A percentile compares a stretch with the other conserved stretches of the same genome.
Evolutionary conservation across 805 yeast species (phyloP).

Genomic region (Yarrowia phangngaensis): DNA sequence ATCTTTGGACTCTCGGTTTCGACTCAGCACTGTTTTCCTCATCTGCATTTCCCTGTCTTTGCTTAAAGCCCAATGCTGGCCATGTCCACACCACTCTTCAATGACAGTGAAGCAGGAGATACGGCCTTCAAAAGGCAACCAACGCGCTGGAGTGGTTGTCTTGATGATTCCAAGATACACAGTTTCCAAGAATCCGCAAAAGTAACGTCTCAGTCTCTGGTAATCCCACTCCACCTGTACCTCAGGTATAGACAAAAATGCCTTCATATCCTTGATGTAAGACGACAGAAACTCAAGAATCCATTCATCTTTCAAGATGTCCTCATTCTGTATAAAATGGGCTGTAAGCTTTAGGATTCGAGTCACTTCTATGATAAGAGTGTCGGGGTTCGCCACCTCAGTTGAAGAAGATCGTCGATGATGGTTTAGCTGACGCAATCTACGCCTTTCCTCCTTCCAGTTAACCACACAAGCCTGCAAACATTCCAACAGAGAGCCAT

Average conservation of each 20-base stretch:
- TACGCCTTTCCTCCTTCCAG: constrained; percentile 44
- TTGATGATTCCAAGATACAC: constrained; percentile 48
- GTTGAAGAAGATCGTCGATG: constrained; percentile 5
- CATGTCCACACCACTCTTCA: constrained; percentile 94
- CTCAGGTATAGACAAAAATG: constrained; percentile 52
- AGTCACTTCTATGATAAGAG: constrained; percentile 65
- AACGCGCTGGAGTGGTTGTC: constrained; percentile 43
- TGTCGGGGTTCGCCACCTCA: constrained; percentile 22
- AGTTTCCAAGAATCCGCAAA: constrained; percentile 75
- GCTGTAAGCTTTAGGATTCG: constrained; percentile 72
- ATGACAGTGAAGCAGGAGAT: constrained; percentile 75
- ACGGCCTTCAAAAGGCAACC: constrained; percentile 85
- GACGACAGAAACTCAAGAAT: constrained; percentile 59
- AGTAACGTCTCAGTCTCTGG: constrained; percentile 75
- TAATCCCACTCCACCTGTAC: constrained; percentile 65
- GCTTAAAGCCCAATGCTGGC: constrained; percentile 57
- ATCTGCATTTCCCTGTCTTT: constrained; percentile 67
- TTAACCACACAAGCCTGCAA: constrained; percentile 56
- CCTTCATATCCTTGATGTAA: constrained; percentile 59
- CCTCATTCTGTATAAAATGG: constrained; percentile 51
- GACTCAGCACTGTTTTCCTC: constrained; percentile 39
- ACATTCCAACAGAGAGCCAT: constrained; percentile 73
- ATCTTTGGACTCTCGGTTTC: constrained; percentile 42
- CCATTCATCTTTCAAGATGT: constrained; percentile 61
- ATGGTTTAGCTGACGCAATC: constrained; percentile 4